These are phyloP conservation scores for Suillus alpinus DNA, from an alignment of 768 basidiomycete species.

Conservation along the genomic window DNA sequence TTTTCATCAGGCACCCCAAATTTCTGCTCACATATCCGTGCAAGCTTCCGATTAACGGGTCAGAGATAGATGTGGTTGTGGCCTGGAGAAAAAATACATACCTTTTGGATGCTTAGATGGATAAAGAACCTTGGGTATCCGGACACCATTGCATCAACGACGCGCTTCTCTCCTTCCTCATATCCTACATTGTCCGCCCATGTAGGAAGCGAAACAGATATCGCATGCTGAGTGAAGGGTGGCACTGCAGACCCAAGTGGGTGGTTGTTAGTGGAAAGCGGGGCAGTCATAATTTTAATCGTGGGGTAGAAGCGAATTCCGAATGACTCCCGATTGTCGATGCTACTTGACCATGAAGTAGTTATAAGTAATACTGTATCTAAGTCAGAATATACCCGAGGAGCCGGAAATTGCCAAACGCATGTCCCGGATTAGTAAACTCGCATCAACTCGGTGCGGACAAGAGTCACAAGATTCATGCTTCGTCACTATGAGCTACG, in stretches of 20 bases:
- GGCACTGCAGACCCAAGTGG: constrained; percentile 55
- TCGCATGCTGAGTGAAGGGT: constrained; percentile 78
- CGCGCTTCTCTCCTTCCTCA: constrained; percentile 82
- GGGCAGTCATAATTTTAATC: constrained; percentile 6
- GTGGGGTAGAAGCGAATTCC: background rate
- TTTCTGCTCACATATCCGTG: constrained; percentile 69
- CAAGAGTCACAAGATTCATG: no score
- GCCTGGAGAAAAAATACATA: constrained; percentile 32
- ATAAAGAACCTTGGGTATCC: constrained; percentile 97
- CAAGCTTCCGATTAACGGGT: constrained; percentile 53
- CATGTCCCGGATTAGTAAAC: no score
- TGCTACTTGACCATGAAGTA: no score
- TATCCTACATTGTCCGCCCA: constrained; percentile 92
- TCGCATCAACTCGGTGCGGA: no score
- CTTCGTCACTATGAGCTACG: no score
- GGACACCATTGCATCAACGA: constrained; percentile 75
- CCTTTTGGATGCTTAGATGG: constrained; percentile 81
- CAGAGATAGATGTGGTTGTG: background rate
- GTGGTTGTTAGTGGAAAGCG: constrained; percentile 7
- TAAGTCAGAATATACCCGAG: no score
- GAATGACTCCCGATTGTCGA: no score
- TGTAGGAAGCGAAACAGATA: constrained; percentile 91
- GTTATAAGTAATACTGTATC: no score
- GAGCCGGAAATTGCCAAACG: no score
- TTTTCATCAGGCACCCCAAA: constrained; percentile 70